Conservation (phyloP, 768 basidiomycete species). For the Mycena alexandri region DNA sequence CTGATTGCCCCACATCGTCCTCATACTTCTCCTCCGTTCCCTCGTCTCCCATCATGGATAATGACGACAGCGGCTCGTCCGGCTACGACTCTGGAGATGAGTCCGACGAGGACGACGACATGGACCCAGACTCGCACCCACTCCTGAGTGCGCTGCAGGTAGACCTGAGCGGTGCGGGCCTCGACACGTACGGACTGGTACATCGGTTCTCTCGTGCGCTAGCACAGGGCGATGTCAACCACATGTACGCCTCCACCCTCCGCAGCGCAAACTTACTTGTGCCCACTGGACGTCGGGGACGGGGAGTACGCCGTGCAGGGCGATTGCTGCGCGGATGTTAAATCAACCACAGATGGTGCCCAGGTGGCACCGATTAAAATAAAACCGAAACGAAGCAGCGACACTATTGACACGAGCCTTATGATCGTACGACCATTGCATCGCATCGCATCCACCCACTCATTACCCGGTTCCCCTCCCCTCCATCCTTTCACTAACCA, state of each 20-base stretch:
- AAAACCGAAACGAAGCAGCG: conserved; percentile 15
- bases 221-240: conserved; percentile 80
- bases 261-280: conserved; percentile 87
- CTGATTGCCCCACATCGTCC: neutral
- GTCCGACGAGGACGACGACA: conserved; percentile 51
- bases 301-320: conserved; percentile 62
- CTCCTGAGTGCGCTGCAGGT: conserved; percentile 64
- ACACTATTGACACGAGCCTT: conserved; percentile 12
- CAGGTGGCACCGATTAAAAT: conserved; percentile 6
- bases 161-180: conserved; percentile 71
- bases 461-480: conserved; percentile 1
- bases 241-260: conserved; percentile 88
- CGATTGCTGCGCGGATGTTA: conserved; percentile 70
- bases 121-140: conserved; percentile 27
- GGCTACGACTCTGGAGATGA: conserved; percentile 37
- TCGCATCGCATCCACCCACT: conserved; percentile 11
- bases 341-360: conserved; percentile 28
- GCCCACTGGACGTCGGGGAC: conserved; percentile 36
- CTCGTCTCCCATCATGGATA: conserved; percentile 44
- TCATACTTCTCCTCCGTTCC: conserved; percentile 15
- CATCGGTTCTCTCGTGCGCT: conserved; percentile 82
- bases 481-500: neutral
- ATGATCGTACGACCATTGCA: conserved; percentile 16
- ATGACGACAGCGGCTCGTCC: conserved; percentile 30
- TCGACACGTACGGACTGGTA: conserved; percentile 82